phyloP scores from a whole-genome alignment of 176 grass and related monocot genomes.

The Triticum urartu region DNA sequence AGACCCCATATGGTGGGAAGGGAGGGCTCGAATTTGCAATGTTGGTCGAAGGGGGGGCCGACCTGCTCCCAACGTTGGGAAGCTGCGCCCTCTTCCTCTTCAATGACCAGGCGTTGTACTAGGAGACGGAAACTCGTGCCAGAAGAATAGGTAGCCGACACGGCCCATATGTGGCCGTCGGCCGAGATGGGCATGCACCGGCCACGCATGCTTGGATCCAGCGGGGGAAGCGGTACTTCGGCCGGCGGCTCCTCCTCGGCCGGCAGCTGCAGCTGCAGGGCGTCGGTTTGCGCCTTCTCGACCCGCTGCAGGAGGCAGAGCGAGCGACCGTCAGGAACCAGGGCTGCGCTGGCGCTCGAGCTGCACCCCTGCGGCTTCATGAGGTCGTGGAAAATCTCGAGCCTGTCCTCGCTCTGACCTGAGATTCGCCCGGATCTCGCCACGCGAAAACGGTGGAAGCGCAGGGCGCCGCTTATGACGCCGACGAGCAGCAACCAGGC shows the following conservation, averaged over 20 bases:
- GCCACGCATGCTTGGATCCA: no score
- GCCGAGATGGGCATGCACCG: background rate
- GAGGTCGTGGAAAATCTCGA: background rate
- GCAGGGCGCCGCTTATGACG: background rate
- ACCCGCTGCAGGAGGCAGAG: background rate
- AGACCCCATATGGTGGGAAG: no score
- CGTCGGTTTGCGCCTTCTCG: background rate
- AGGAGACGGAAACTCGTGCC: fast-evolving
- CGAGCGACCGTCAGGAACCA: background rate
- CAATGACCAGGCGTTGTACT: background rate
- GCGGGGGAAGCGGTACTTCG: background rate
- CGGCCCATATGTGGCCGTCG: background rate
- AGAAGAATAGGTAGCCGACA: background rate
- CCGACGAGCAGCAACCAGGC: background rate
- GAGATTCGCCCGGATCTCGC: background rate
- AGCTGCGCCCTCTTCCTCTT: no score
- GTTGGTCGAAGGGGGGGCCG: background rate
- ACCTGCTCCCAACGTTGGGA: background rate
- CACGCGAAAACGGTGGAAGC: background rate
- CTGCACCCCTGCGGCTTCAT: background rate
- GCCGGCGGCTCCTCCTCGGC: background rate
- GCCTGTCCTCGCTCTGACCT: background rate
- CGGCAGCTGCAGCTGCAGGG: background rate
- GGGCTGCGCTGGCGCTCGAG: background rate
- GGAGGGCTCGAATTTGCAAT: no score